Percentiles rank a stretch among this genome's conserved stretches.
Evolutionary conservation across 768 basidiomycete species (phyloP).

Genomic region (Leccinum rimulosum): DNA sequence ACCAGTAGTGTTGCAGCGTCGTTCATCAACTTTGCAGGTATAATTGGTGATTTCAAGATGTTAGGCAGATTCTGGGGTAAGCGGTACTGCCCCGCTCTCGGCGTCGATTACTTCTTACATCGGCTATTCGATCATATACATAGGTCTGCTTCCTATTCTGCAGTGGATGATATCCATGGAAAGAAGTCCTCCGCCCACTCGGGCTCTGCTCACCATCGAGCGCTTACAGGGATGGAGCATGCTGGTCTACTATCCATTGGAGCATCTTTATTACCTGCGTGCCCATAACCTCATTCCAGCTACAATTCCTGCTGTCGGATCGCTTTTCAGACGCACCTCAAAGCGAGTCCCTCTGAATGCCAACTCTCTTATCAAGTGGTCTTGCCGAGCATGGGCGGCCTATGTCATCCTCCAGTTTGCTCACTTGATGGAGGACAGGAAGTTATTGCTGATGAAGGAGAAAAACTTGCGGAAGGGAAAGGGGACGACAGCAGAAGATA

Average conservation of each 20-base stretch:
- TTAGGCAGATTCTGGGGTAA: constrained; percentile 81
- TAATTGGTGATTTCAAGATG: constrained; percentile 66
- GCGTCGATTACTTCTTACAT: not conserved
- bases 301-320: constrained; percentile 44
- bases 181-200: constrained; percentile 67
- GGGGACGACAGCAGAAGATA: constrained; percentile 50
- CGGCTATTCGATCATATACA: not conserved
- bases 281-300: constrained; percentile 60
- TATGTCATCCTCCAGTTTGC: constrained; percentile 77
- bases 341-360: constrained; percentile 46
- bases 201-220: constrained; percentile 70
- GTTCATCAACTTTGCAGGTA: constrained; percentile 50
- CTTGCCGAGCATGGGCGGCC: constrained; percentile 76
- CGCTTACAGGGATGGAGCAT: constrained; percentile 73
- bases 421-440: constrained; percentile 67
- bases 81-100: constrained; percentile 16
- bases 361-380: constrained; percentile 59
- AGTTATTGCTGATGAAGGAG: constrained; percentile 53
- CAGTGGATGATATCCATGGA: constrained; percentile 80
- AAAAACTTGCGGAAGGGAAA: constrained; percentile 57
- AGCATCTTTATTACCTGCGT: constrained; percentile 69
- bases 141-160: constrained; percentile 75
- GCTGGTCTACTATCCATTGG: constrained; percentile 77
- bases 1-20: constrained; percentile 53
- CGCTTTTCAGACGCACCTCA: constrained; percentile 40